phyloP scores from a whole-genome alignment of 306 rosid species.

The Hippophae rhamnoides region DNA sequence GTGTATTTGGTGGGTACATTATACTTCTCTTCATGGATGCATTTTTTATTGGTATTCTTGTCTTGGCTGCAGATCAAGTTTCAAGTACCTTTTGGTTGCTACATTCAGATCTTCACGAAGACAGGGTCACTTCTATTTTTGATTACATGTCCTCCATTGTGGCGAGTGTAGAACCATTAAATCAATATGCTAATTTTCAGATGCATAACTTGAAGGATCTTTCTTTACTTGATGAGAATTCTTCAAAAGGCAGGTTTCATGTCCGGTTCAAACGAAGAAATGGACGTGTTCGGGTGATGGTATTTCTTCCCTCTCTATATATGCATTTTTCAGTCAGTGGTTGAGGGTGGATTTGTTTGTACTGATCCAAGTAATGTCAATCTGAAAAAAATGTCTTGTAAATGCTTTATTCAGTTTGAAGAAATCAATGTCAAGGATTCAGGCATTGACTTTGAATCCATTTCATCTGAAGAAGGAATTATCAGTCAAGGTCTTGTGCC shows the following conservation, averaged over 20 bases:
- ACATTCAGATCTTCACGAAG: slow-evolving; percentile 84
- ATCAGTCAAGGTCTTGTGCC: slow-evolving; percentile 53
- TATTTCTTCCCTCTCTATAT: slow-evolving; percentile 25
- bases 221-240: slow-evolving; percentile 32
- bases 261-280: slow-evolving; percentile 81
- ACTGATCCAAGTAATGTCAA: neutral
- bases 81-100: slow-evolving; percentile 68
- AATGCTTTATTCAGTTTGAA: slow-evolving; percentile 40
- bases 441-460: slow-evolving; percentile 44
- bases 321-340: slow-evolving; percentile 6
- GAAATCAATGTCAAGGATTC: slow-evolving; percentile 46
- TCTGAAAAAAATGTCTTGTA: slow-evolving; percentile 10
- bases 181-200: slow-evolving; percentile 34
- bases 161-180: slow-evolving; percentile 56
- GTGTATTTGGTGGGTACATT: neutral
- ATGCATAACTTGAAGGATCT: slow-evolving; percentile 25
- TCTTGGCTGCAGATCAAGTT: slow-evolving; percentile 46
- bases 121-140: slow-evolving; percentile 45
- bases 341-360: neutral
- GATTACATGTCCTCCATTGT: slow-evolving; percentile 86
- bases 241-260: slow-evolving; percentile 56
- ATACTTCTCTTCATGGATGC: neutral
- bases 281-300: slow-evolving; percentile 86
- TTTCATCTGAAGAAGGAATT: slow-evolving; percentile 41
- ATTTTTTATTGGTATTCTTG: slow-evolving; percentile 10